Evolutionary conservation across 768 basidiomycete genomes (phyloP), one percentile per base, ranked within the genome.

Genomic region (Mycena vulgaris): DNA sequence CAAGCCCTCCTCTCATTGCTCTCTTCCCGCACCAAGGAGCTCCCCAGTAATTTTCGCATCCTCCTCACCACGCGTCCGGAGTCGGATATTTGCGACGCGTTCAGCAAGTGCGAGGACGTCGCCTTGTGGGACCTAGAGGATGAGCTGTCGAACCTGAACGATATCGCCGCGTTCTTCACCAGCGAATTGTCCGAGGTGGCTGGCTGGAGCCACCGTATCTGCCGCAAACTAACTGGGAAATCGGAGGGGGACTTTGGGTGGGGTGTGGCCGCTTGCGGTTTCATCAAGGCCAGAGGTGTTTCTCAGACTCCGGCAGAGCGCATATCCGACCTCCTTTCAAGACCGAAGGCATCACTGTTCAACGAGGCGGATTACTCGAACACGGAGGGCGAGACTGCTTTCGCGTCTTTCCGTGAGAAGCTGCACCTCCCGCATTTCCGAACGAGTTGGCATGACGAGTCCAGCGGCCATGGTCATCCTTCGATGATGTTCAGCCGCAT

Each of bases 31-130:
- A n/a, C 48, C 9, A n/a, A n/a, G 17, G 62, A 58, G 37, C 55
- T 69, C n/a, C 67, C 58, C n/a, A 30, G 40, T 19, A 67, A 67
- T 31, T 67, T 67, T 48, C 66, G 66, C 19, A 53, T 67, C 39
- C 58, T 67, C 39, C 21, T 67, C 51, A 67, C 66, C 11, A 30
- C 66, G 27, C 66, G 66, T 30, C 51, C 63, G 27, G 40, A 40
- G 19, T 14, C 25, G 19, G 63, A 64, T 31, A 64, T 64, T 23
- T 27, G 51, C 30, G 9, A 31, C 21, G 63, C 63, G 3, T 64
- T 64, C 28, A 27, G 19, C 1, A 23, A 27, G 23, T 13, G n/a
- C 27, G 11, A 37, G 35, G 40, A 25, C 21, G 31, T 64, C 37
- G 51, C 27, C 8, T 42, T 37, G 37, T 64, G 37, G 35, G 13